These are phyloP conservation scores for Aspergillus ochraceoroseus DNA, from an alignment of 2,329 filamentous ascomycete species.

Conservation along the genomic window DNA sequence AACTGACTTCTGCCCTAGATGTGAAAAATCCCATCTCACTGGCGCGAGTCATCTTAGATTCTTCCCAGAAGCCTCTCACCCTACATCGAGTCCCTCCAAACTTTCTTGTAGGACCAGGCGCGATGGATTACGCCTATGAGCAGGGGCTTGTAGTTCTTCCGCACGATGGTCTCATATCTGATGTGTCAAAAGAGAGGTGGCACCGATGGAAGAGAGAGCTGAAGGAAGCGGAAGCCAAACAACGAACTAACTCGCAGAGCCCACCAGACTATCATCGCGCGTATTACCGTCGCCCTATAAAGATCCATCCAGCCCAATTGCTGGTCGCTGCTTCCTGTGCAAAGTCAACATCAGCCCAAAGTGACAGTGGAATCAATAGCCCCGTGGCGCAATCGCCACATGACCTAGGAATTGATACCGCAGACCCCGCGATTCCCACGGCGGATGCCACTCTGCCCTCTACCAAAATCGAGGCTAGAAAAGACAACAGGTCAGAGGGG, in stretches of 20 bases:
- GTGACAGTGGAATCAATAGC: too few relatives aligned
- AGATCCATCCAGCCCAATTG: conserved; percentile 22
- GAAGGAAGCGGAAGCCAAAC: conserved; percentile 53
- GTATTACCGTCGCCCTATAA: conserved; percentile 24
- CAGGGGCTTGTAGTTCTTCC: conserved; percentile 69
- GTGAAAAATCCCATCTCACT: conserved; percentile 89
- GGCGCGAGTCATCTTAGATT: conserved; percentile 75
- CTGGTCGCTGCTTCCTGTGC: conserved; percentile 20
- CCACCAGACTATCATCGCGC: conserved; percentile 19
- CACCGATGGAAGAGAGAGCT: conserved; percentile 71
- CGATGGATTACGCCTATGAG: conserved; percentile 76
- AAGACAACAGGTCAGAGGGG: conserved; percentile 2
- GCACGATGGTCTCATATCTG: conserved; percentile 74
- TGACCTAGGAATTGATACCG: too few relatives aligned
- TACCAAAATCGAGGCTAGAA: background rate
- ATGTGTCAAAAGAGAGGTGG: conserved; percentile 72
- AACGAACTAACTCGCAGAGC: conserved; percentile 26
- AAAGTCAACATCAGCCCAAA: conserved; percentile 4
- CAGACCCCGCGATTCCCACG: too few relatives aligned
- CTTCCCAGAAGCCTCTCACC: conserved; percentile 69
- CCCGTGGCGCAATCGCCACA: too few relatives aligned
- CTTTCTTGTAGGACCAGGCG: conserved; percentile 79
- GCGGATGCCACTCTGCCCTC: too few relatives aligned
- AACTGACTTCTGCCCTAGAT: conserved; percentile 18
- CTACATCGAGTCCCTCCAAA: conserved; percentile 88